Evolutionary conservation across 1,284 basidiomycete genomes (phyloP), one percentile per base, ranked within the genome.

Genomic region (Tetrapyrgos nigripes): DNA sequence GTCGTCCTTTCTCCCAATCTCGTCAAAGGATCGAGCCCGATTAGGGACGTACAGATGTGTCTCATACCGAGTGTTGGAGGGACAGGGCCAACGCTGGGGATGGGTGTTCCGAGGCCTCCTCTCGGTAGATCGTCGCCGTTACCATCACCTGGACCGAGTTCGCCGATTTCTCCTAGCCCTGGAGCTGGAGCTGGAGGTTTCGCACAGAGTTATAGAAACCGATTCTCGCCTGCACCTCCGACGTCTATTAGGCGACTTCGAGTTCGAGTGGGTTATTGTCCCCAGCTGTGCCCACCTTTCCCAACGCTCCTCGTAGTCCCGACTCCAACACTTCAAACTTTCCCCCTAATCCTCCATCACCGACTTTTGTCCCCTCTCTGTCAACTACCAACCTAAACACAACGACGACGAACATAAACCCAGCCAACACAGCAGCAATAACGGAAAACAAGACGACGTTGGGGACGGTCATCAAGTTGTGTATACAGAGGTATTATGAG

Each of bases 401-500:
- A n/a, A n/a, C 37, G 19, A 9, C 13, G 14, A n/a, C 37, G 14
- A 4, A 48, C 66, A n/a, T n/a, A n/a, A 40, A 35, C 59, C 45
- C 29, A n/a, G 51, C 64, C 4, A 67, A 57, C 6, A 64, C 69
- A 8, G 67, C 72, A 11, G 61, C 72, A 5, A 64, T 63, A 52
- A 50, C 62, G 27, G 80, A 83, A 64, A 79, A 79, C 50, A 76
- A 73, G 60, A 86, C 85, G 11, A 92, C 91, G 1, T 76, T 94
- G 0, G 92, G 92, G 3, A 79, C 81, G 54, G 76, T 94, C 50
- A 77, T 94, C 70, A 87, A 88, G 66, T 74, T 92, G 35, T 93
- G 91, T 72, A 93, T 94, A 57, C 83, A 91, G 66, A 83, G 85
- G 44, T 94, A 93, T 70, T 93, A 89, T 70, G 93, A 94, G 70